Evolutionary conservation across 768 basidiomycete genomes (phyloP), one percentile per base, ranked within the genome.

Genomic region (Podaxis sp.): DNA sequence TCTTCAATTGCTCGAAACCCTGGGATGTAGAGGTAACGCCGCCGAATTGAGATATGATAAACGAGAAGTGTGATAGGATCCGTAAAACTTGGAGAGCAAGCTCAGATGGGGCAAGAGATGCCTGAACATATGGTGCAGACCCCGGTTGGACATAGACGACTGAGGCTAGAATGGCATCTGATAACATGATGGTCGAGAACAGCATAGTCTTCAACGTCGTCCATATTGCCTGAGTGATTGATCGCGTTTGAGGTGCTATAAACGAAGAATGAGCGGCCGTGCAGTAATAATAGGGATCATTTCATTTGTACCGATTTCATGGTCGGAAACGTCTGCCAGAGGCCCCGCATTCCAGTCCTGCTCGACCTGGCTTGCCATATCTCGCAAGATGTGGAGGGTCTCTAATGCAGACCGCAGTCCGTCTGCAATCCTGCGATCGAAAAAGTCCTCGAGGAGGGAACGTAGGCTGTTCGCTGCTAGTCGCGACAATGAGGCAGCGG

Each of bases 41-140:
- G 2, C 93, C 93, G 64, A 94, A 93, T 66, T 89, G 85, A 7
- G 87, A 84, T 6, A 93, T 83, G 51, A 93, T 81, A 66, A 91
- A 91, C 2, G 91, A 85, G 18, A 93, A 76, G 67, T 85, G 81
- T 10, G 82, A 84, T 10, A 94, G 77, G 0, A 81, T 82, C 27
- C 78, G 77, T 0, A 94, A 72, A 4, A 81, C 76, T 13, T 77
- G 71, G 4, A 82, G 72, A 1, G 89, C 85, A 9, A 93, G 75
- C 3, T 77, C 63, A 5, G 79, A 72, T 6, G 84, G 79, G 2
- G 75, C 73, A 54, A 63, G 68, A 59, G 40, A 62, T 16, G 47
- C 57, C n/a, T 36, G 68, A 74, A 37, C 66, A 64, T 1, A 67
- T 61, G 16, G 42, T 3, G 28, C 9, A 35, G 59, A 53, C 4